Percentiles rank a stretch among this genome's conserved stretches.
These are phyloP conservation scores for Neophaeococcomyces aloes DNA, from an alignment of 2,329 filamentous ascomycete species.

Conservation along the genomic window DNA sequence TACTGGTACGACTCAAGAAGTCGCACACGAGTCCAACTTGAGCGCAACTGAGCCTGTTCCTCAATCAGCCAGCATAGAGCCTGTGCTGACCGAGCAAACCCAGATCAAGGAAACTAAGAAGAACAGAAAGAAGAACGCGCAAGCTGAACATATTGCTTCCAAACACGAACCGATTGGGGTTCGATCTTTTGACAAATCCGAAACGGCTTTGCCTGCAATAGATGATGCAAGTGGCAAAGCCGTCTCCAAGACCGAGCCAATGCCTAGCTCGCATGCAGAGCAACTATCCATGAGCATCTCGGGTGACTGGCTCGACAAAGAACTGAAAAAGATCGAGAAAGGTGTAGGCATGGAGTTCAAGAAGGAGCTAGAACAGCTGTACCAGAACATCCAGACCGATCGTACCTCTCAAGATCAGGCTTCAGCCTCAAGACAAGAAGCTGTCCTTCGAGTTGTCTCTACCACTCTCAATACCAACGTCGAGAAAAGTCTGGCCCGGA, in stretches of 20 bases:
- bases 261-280: constrained; percentile 13
- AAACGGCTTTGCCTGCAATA: background rate
- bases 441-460: constrained; percentile 57
- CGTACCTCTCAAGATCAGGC: constrained; percentile 53
- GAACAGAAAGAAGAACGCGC: constrained; percentile 19
- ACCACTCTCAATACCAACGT: constrained; percentile 60
- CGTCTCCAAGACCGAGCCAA: background rate
- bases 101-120: constrained; percentile 19
- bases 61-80: background rate
- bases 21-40: background rate
- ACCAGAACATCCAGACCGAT: constrained; percentile 59
- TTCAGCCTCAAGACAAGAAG: constrained; percentile 56
- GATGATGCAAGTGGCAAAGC: constrained; percentile 2
- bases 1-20: background rate
- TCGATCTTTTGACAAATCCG: constrained; percentile 4
- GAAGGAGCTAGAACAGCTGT: constrained; percentile 46
- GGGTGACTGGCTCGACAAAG: constrained; percentile 48
- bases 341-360: constrained; percentile 37
- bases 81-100: background rate
- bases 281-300: constrained; percentile 34
- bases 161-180: constrained; percentile 8
- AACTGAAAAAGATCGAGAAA: constrained; percentile 47
- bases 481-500: constrained; percentile 63
- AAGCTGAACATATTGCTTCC: constrained; percentile 2
- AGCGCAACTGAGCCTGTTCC: background rate